Evolutionary conservation across 2,329 filamentous ascomycete species (phyloP).

Genomic region (Alternaria brassicae): DNA sequence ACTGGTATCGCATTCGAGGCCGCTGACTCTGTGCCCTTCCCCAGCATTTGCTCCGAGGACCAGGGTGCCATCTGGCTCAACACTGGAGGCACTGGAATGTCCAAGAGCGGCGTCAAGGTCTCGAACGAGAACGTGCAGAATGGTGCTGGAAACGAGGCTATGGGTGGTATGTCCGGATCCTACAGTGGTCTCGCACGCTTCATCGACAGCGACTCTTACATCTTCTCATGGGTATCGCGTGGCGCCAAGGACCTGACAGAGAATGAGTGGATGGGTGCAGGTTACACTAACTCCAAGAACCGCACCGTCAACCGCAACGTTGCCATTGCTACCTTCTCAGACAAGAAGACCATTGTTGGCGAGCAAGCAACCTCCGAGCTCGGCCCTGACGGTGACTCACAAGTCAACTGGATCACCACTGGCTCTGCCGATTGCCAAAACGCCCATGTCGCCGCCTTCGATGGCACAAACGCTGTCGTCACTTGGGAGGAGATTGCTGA

Average conservation of each 20-base stretch:
- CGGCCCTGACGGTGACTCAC: constrained; percentile 63
- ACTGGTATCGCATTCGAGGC: constrained; percentile 69
- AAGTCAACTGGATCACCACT: constrained; percentile 67
- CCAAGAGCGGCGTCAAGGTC: constrained; percentile 66
- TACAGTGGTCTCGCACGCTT: constrained; percentile 66
- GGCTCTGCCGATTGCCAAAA: constrained; percentile 63
- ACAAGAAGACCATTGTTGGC: constrained; percentile 65
- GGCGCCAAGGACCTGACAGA: constrained; percentile 62
- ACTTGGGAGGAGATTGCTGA: constrained; percentile 67
- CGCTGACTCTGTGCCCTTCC: constrained; percentile 65
- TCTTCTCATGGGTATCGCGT: constrained; percentile 69
- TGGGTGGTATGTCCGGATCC: constrained; percentile 69
- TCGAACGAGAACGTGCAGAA: constrained; percentile 69
- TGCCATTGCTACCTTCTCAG: constrained; percentile 63
- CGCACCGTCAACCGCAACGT: constrained; percentile 67
- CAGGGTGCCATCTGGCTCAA: constrained; percentile 71
- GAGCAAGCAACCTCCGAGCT: constrained; percentile 62
- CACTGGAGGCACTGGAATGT: constrained; percentile 66
- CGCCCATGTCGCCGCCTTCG: constrained; percentile 65
- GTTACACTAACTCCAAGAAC: constrained; percentile 61
- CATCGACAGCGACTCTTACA: constrained; percentile 60
- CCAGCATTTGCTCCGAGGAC: constrained; percentile 67
- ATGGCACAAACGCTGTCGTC: constrained; percentile 60
- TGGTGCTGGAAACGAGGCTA: constrained; percentile 64
- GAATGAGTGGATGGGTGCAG: constrained; percentile 65